phyloP scores from a whole-genome alignment of 352 stramenopile species.

The Pythium myriotylum region DNA sequence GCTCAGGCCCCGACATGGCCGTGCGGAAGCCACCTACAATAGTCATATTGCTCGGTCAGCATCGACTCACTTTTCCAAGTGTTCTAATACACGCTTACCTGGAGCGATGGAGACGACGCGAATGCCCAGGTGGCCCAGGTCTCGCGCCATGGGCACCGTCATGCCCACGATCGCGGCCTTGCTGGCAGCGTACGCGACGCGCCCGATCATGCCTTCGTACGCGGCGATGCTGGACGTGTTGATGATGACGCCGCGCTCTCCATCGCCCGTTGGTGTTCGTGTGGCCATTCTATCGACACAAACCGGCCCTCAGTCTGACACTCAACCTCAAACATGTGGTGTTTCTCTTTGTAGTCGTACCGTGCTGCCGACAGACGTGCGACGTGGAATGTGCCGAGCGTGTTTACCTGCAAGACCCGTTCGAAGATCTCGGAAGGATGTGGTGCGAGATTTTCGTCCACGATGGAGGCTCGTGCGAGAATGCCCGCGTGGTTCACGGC shows the following conservation, averaged over 20 bases:
- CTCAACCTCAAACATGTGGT: too few species aligned
- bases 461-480: slow-evolving; percentile 45
- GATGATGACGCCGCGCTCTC: slow-evolving; percentile 95
- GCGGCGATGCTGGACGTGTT: slow-evolving; percentile 98
- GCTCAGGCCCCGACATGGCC: too few species aligned
- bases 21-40: too few species aligned
- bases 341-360: background rate
- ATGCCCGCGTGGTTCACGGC: too few species aligned
- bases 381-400: slow-evolving; percentile 65
- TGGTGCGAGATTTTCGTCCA: slow-evolving; percentile 92
- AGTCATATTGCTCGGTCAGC: too few species aligned
- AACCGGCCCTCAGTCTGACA: too few species aligned
- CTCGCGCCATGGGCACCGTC: slow-evolving; percentile 95
- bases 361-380: too few species aligned
- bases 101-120: slow-evolving; percentile 96
- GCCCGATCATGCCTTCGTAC: slow-evolving; percentile 97
- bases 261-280: slow-evolving; percentile 50
- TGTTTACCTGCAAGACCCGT: slow-evolving; percentile 95
- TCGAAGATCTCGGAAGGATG: slow-evolving; percentile 90
- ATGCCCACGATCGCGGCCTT: slow-evolving; percentile 96
- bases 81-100: slow-evolving; percentile 41
- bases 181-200: slow-evolving; percentile 95
- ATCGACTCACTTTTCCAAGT: background rate
- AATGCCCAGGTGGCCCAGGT: slow-evolving; percentile 92
- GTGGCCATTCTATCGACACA: slow-evolving; percentile 76